Conservation (phyloP, 2,329 filamentous ascomycete species). For the Fusarium sp. region DNA sequence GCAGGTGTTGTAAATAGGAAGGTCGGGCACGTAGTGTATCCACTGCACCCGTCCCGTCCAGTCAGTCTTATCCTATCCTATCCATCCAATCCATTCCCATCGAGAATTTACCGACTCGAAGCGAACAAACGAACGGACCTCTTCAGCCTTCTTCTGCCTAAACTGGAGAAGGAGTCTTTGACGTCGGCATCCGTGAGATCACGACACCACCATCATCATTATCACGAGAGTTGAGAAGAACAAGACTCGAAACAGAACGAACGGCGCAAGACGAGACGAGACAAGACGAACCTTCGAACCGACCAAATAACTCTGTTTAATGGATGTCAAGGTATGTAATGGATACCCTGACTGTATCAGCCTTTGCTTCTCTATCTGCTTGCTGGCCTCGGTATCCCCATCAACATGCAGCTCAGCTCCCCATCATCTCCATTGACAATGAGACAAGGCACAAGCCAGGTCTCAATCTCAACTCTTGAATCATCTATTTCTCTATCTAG, state of each 20-base stretch:
- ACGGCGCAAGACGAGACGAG: neutral
- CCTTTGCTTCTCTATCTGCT: constrained; percentile 7
- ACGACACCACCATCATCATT: constrained; percentile 23
- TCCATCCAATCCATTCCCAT: constrained; percentile 38
- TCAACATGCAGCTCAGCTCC: constrained; percentile 14
- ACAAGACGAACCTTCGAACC: constrained; percentile 21
- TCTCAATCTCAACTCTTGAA: constrained; percentile 20
- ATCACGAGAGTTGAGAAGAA: constrained; percentile 19
- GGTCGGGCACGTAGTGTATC: constrained; percentile 41
- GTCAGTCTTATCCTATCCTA: constrained; percentile 25
- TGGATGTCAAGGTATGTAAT: constrained; percentile 29
- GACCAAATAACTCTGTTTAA: constrained; percentile 16
- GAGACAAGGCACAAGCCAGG: constrained; percentile 32
- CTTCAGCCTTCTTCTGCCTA: constrained; percentile 47
- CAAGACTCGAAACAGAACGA: constrained; percentile 13
- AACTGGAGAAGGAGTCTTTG: constrained; percentile 20
- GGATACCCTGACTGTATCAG: neutral
- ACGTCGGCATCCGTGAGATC: constrained; percentile 41
- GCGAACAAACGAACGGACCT: constrained; percentile 39
- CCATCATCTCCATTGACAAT: constrained; percentile 37
- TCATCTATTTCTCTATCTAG: constrained; percentile 15
- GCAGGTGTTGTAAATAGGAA: constrained; percentile 42
- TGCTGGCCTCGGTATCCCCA: constrained; percentile 31
- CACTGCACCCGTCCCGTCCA: constrained; percentile 39
- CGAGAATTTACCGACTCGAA: constrained; percentile 46